Evolutionary conservation across 2,329 filamentous ascomycete genomes (phyloP), one percentile per base, ranked within the genome.

Genomic region (Cryphonectria radicalis): DNA sequence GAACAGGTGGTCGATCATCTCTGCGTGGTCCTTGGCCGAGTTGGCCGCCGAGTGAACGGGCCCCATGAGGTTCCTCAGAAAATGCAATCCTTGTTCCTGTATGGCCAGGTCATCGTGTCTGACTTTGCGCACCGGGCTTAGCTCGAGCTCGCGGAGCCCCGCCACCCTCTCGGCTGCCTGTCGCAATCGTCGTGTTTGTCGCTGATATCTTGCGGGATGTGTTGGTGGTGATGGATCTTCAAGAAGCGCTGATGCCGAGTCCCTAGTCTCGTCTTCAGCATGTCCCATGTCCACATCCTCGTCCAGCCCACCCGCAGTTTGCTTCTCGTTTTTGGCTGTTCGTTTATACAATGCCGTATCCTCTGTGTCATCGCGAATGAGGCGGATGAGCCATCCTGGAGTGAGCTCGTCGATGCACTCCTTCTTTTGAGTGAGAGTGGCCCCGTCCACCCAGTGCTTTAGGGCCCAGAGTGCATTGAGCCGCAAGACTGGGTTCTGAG

Each of bases 401-500:
- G 90, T 91, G 4, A 98, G 85, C 77, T 93, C 90, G 66, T 95
- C 90, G 17, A 98, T 83, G 72, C 93, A 93, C 64, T 88, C 87
- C 76, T 92, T 91, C 81, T 96, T 97, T 75, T 93, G 84, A 17
- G 91, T 88, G 62, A 91, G 90, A 25, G 88, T 87, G 7, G 92
- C 89, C 32, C 90, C 90, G 74, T 92, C 88, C 3, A 97, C 91
- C 66, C 98, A 87, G 81, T 98, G 94, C 79, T 98, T 98, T 71
- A 99, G 83, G 7, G 94, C 94, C 95, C 96, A 99, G 1, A 99
- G 82, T 32, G 95, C 94, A 76, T 96, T 94, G 37, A 97, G 86
- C 35, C 94, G 90, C 68, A 98, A 84, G 63, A 91, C 89, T n/a
- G 92, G 88, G 77, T 95, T 93, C 63, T 88, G 86, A 0, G 93